Evolutionary conservation across 2,329 filamentous ascomycete genomes (phyloP), one percentile per base, ranked within the genome.

Genomic region (Xylaria sp.): DNA sequence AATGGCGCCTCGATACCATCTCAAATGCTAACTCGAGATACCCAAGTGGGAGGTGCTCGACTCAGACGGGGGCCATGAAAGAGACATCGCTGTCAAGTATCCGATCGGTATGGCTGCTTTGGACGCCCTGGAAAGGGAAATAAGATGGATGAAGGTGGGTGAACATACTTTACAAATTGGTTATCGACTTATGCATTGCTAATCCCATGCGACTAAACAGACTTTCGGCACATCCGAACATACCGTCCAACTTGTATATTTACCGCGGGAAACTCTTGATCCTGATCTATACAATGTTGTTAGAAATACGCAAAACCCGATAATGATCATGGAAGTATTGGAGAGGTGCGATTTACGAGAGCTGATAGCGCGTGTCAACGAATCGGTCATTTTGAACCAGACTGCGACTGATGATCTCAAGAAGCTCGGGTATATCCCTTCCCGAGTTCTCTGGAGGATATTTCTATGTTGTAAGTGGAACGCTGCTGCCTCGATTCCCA

Each of bases 391-490:
- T 2, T 18, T 20, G 1, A 37, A 43, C 7, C 1, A 8, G n/a
- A 29, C 29, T 41, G n/a, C 5, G 17, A 3, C 8, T 16, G 8
- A 7, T 4, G 16, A 9, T 4, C 3, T 4, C 9, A 18, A 44
- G 11, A 44, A 47, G 19, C 8, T 54, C 3, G 54, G 37, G 18
- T 56, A 38, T 19, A 43, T 59, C 24, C 57, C 57, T 9, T 45
- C 39, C 11, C 38, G 57, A 26, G 7, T 59, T 13, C 41, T 59
- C 16, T 59, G 57, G 57, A 48, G 48, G 16, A 18, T 54, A 2
- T 59, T 59, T 34, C 41, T 44, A 8, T 59, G 57, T n/a, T 29
- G 53, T 59, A 59, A 57, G 57, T 37, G 8, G 4, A 17, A 41
- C 2, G 17, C 2, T 11, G 11, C 11, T 13, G 5, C 29, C 29